phyloP scores from a whole-genome alignment of 805 yeast species.

The Blastobotrys americana region DNA sequence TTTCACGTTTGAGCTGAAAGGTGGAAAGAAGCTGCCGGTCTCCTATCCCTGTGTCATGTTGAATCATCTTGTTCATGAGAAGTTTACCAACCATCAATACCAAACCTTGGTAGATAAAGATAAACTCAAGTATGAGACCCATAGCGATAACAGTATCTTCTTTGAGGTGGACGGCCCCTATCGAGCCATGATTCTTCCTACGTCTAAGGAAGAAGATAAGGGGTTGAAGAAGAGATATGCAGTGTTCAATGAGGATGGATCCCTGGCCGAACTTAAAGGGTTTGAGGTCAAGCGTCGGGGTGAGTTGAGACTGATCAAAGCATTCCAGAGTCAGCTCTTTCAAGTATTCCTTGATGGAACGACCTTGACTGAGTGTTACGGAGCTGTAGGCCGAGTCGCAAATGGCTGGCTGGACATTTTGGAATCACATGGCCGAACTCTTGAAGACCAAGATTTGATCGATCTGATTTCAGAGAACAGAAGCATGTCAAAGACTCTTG shows the following conservation, averaged over 20 bases:
- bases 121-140: constrained; percentile 60
- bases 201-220: constrained; percentile 95
- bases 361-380: constrained; percentile 71
- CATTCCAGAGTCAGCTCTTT: constrained; percentile 91
- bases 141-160: constrained; percentile 87
- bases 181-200: constrained; percentile 93
- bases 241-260: constrained; percentile 90
- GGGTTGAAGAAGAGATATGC: constrained; percentile 95
- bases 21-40: constrained; percentile 68
- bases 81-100: constrained; percentile 90
- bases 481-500: constrained; percentile 86
- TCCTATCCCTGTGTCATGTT: constrained; percentile 97
- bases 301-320: constrained; percentile 85
- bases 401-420: constrained; percentile 93
- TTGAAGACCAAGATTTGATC: constrained; percentile 90
- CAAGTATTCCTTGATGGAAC: constrained; percentile 83
- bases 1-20: constrained; percentile 57
- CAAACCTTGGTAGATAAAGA: constrained; percentile 74
- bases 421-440: constrained; percentile 74
- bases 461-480: constrained; percentile 94
- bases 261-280: constrained; percentile 92
- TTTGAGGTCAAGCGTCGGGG: constrained; percentile 96
- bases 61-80: constrained; percentile 83
- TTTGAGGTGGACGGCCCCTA: constrained; percentile 99
- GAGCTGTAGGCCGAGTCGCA: constrained; percentile 85